Conservation (phyloP, 768 basidiomycete genomes). For the Mycena kentingensis region DNA sequence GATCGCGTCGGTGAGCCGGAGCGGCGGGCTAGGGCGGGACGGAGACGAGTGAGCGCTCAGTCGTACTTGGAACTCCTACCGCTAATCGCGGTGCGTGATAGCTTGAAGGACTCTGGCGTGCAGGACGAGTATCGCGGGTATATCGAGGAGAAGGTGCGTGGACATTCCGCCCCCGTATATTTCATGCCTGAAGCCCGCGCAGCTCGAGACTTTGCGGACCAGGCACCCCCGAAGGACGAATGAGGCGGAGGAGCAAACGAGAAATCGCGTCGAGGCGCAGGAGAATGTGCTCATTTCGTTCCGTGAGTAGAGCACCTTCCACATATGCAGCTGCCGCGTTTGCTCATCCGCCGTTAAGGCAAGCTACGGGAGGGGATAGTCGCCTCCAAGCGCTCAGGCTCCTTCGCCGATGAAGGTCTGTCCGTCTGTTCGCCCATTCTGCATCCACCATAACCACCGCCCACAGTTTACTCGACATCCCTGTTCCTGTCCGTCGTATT, state of each 20-base stretch:
- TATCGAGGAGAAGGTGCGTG: constrained; percentile 62
- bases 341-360: constrained; percentile 40
- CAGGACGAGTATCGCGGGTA: constrained; percentile 72
- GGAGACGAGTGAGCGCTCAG: constrained; percentile 80
- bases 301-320: too few species aligned
- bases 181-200: neutral
- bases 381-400: constrained; percentile 59
- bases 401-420: constrained; percentile 70
- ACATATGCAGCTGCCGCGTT: neutral
- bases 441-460: neutral
- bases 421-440: neutral
- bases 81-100: constrained; percentile 45
- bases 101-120: constrained; percentile 57
- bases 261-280: constrained; percentile 53
- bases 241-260: constrained; percentile 37
- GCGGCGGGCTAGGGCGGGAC: constrained; percentile 72
- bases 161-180: neutral
- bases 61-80: neutral
- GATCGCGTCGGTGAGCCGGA: constrained; percentile 74
- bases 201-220: constrained; percentile 55
- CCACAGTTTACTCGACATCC: constrained; percentile 72
- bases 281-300: constrained; percentile 75
- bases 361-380: constrained; percentile 76
- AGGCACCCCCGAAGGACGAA: constrained; percentile 32
- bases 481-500: constrained; percentile 66